These are phyloP conservation scores for Aspergillus funiculosus DNA, from an alignment of 495 filamentous ascomycete species.

Conservation along the genomic window DNA sequence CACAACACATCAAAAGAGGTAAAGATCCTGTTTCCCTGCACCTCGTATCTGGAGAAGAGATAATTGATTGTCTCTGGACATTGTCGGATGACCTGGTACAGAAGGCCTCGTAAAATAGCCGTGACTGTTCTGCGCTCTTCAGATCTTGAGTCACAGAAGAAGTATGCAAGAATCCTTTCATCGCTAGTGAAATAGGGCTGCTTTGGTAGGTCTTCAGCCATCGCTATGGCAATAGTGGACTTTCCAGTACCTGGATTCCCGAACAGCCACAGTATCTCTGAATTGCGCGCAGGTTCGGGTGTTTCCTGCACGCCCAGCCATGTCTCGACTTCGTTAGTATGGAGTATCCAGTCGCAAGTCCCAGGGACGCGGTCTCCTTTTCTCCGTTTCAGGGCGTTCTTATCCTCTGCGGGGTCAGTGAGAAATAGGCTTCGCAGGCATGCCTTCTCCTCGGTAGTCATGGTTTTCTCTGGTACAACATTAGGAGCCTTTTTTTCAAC, in stretches of 20 bases:
- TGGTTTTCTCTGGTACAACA: neutral
- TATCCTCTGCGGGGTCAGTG: conserved; percentile 5
- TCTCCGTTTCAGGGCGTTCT: conserved; percentile 5
- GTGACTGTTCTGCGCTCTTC: conserved; percentile 14
- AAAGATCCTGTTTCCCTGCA: conserved; percentile 19
- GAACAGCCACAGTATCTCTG: conserved; percentile 19
- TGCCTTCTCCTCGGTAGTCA: neutral
- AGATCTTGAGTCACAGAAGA: conserved; percentile 27
- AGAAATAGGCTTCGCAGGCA: conserved; percentile 4
- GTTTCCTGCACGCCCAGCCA: conserved; percentile 19
- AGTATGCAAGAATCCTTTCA: conserved; percentile 21
- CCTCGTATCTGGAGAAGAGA: conserved; percentile 21
- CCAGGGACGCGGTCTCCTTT: neutral
- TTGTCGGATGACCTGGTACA: conserved; percentile 24
- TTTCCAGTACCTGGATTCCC: conserved; percentile 28
- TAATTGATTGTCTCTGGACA: conserved; percentile 14
- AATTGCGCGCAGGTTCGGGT: neutral
- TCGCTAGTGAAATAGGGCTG: conserved; percentile 4
- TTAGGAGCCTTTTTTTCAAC: too few relatives aligned
- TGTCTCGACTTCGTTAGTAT: conserved; percentile 14
- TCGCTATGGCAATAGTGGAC: conserved; percentile 23
- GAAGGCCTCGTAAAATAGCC: conserved; percentile 22
- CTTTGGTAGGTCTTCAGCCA: conserved; percentile 20
- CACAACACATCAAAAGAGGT: conserved; percentile 29
- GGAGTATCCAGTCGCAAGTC: conserved; percentile 28